Conservation (phyloP, 2,329 filamentous ascomycete genomes). For the Botrytis pseudocinerea region DNA sequence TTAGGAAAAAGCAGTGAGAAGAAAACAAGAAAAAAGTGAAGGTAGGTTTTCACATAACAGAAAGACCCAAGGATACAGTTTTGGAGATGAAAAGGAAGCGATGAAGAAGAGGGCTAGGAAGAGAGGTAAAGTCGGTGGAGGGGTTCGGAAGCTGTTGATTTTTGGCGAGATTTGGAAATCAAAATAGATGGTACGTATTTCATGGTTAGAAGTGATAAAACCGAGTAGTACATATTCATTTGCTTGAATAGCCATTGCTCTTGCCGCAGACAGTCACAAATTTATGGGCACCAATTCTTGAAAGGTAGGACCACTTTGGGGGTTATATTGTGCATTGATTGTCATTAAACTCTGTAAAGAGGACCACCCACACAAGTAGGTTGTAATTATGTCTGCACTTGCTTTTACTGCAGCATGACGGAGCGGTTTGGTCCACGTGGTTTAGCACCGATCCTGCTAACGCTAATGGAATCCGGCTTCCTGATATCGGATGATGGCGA, state of each 20-base stretch:
- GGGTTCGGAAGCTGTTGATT: neutral
- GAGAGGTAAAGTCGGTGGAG: neutral
- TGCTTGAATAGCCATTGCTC: too few species aligned
- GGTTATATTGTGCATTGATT: neutral
- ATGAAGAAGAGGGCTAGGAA: neutral
- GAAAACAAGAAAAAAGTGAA: neutral
- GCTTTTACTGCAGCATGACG: neutral
- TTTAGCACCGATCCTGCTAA: neutral
- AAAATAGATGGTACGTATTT: neutral
- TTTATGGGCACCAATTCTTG: neutral
- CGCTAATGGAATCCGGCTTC: neutral
- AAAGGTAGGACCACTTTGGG: too few species aligned
- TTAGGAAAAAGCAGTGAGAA: neutral
- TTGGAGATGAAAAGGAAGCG: neutral
- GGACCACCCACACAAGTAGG: neutral
- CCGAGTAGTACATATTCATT: neutral
- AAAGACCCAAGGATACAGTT: too few species aligned
- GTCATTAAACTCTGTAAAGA: neutral
- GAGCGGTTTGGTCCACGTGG: too few species aligned
- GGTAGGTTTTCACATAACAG: too few species aligned
- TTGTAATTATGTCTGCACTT: neutral
- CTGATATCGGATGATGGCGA: neutral
- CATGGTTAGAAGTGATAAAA: neutral
- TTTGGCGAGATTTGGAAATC: neutral
- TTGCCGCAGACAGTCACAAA: neutral